These are phyloP conservation scores for Emergomyces pasteurianus DNA, from an alignment of 2,329 filamentous ascomycete species.

Conservation along the genomic window DNA sequence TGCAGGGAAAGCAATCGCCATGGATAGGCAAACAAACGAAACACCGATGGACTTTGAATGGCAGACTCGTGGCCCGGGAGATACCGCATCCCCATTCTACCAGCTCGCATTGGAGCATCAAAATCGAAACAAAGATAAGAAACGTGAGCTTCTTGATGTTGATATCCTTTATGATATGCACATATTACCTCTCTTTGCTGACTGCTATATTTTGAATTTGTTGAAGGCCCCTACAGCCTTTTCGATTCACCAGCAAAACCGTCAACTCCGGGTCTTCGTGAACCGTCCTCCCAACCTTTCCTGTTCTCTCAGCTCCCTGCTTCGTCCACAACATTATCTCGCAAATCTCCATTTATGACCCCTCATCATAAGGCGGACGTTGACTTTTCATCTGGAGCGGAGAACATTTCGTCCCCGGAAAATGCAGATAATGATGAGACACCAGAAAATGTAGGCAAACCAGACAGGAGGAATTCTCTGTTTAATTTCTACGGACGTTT, in stretches of 20 bases:
- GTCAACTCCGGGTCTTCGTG: conserved; percentile 34
- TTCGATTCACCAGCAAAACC: conserved; percentile 40
- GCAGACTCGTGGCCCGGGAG: conserved; percentile 34
- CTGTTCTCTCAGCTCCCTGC: conserved; percentile 33
- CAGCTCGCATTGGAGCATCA: conserved; percentile 35
- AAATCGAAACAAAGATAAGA: conserved; percentile 24
- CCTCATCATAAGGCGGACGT: conserved; percentile 34
- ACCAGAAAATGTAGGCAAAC: conserved; percentile 27
- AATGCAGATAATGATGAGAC: conserved; percentile 38
- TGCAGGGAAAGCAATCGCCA: conserved; percentile 8
- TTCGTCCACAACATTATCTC: conserved; percentile 20
- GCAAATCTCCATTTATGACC: conserved; percentile 36
- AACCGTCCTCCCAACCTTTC: conserved; percentile 39
- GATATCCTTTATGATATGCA: neutral
- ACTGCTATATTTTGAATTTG: neutral
- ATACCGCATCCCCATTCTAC: conserved; percentile 36
- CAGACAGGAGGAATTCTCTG: conserved; percentile 28
- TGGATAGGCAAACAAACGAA: conserved; percentile 31
- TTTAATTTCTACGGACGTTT: conserved; percentile 33
- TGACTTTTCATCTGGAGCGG: conserved; percentile 37
- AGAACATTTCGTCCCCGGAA: conserved; percentile 36
- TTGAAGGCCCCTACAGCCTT: conserved; percentile 26
- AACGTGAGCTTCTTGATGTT: conserved; percentile 24
- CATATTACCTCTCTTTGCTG: neutral
- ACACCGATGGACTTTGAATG: conserved; percentile 42